Conservation (phyloP, 2,329 filamentous ascomycete genomes). For the Hypoxylon sp. region DNA sequence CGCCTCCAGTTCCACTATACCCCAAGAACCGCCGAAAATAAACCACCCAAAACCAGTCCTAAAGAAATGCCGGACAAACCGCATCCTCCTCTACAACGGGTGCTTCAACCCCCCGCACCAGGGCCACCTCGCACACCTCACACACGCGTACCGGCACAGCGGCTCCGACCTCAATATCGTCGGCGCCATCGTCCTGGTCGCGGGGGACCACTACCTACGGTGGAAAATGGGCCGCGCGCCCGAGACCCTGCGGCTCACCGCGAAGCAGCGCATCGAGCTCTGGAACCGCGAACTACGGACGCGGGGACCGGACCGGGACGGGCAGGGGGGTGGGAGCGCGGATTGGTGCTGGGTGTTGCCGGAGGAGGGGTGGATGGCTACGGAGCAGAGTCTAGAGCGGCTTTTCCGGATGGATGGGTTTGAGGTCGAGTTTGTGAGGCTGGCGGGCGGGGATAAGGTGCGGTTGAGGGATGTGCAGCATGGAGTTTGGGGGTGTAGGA, state of each 20-base stretch:
- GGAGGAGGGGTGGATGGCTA: constrained; percentile 19
- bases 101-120: constrained; percentile 57
- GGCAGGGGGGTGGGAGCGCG: no score
- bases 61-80: constrained; percentile 26
- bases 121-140: constrained; percentile 53
- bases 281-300: constrained; percentile 43
- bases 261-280: constrained; percentile 45
- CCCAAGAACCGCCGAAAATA: neutral
- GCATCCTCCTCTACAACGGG: constrained; percentile 55
- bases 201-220: constrained; percentile 45
- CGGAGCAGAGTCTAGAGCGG: neutral
- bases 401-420: neutral
- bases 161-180: constrained; percentile 50
- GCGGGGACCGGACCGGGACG: neutral
- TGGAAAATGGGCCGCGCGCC: constrained; percentile 42
- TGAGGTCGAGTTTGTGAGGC: constrained; percentile 26
- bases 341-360: constrained; percentile 31
- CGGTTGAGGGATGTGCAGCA: constrained; percentile 2
- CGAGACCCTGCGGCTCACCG: constrained; percentile 35
- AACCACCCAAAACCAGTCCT: constrained; percentile 12
- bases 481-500: constrained; percentile 26
- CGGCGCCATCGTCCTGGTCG: constrained; percentile 52
- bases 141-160: constrained; percentile 48
- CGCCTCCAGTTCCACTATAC: neutral
- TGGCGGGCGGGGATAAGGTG: constrained; percentile 37